Evolutionary conservation across 495 filamentous ascomycete genomes (phyloP).

Genomic region (Penicillium waksmanii): DNA sequence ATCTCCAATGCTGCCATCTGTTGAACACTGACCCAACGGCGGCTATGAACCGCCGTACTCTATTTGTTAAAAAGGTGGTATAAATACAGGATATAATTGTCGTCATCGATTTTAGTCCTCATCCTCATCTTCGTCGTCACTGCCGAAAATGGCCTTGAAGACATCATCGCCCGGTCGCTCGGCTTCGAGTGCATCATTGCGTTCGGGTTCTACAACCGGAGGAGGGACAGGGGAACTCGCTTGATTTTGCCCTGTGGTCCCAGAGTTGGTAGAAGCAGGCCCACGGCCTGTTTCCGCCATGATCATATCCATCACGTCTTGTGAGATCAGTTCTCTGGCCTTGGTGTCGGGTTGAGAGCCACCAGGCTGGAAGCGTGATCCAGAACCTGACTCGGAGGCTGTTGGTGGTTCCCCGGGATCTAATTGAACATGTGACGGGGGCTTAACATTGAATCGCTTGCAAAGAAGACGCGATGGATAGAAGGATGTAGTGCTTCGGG

Average conservation of each 20-base stretch:
- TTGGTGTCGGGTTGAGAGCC: constrained; percentile 38
- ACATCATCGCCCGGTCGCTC: constrained; percentile 85
- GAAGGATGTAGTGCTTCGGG: constrained; percentile 70
- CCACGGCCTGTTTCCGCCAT: constrained; percentile 34
- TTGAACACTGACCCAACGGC: too few species aligned
- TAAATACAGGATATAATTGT: constrained; percentile 1
- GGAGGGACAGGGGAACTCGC: constrained; percentile 12
- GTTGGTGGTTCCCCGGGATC: constrained; percentile 51
- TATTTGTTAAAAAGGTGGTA: too few species aligned
- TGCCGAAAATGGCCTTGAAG: constrained; percentile 93
- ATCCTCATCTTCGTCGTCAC: constrained; percentile 62
- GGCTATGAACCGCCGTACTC: too few species aligned
- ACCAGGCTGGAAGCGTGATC: constrained; percentile 40
- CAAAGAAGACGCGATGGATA: constrained; percentile 84
- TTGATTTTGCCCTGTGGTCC: constrained; percentile 11
- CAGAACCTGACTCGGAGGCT: constrained; percentile 23
- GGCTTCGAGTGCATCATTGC: constrained; percentile 85
- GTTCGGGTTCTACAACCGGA: constrained; percentile 66
- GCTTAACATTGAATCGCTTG: constrained; percentile 87
- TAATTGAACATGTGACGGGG: constrained; percentile 69
- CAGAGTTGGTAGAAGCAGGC: constrained; percentile 18
- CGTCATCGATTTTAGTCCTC: neutral
- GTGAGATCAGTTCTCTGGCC: constrained; percentile 44
- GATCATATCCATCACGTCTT: constrained; percentile 45
- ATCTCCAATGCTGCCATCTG: too few species aligned